phyloP scores from a whole-genome alignment of 768 basidiomycete genomes.

The Lyophyllum shimeji region DNA sequence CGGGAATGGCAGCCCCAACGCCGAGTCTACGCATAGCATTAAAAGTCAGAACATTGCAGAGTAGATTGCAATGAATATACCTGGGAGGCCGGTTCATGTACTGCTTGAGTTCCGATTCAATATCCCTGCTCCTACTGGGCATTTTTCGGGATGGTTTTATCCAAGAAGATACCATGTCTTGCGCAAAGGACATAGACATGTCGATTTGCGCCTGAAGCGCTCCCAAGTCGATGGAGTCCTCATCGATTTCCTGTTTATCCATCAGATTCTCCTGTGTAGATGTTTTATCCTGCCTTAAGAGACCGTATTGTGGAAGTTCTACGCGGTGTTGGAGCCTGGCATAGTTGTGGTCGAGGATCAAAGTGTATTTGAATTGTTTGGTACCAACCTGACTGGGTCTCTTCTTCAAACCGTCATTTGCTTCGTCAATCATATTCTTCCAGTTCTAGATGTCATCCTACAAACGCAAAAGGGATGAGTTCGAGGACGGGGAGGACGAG shows the following conservation, averaged over 20 bases:
- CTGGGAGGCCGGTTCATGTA: conserved; percentile 70
- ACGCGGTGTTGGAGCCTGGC: background rate
- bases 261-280: conserved; percentile 10
- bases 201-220: conserved; percentile 82
- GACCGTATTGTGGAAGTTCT: background rate
- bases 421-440: background rate
- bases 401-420: background rate
- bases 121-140: conserved; percentile 34
- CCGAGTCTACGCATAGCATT: conserved; percentile 52
- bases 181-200: conserved; percentile 73
- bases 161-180: conserved; percentile 77
- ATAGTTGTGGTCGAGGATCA: background rate
- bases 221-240: conserved; percentile 64
- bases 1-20: conserved; percentile 67
- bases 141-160: conserved; percentile 53
- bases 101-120: conserved; percentile 61
- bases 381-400: background rate
- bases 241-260: conserved; percentile 30
- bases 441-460: conserved; percentile 24
- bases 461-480: conserved; percentile 59
- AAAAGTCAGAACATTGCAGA: conserved; percentile 1
- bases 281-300: conserved; percentile 3
- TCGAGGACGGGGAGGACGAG: conserved; percentile 57
- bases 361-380: background rate
- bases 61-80: conserved; percentile 33